phyloP scores from a whole-genome alignment of 345 rosid species.

The Psidium friedrichsthalianum region DNA sequence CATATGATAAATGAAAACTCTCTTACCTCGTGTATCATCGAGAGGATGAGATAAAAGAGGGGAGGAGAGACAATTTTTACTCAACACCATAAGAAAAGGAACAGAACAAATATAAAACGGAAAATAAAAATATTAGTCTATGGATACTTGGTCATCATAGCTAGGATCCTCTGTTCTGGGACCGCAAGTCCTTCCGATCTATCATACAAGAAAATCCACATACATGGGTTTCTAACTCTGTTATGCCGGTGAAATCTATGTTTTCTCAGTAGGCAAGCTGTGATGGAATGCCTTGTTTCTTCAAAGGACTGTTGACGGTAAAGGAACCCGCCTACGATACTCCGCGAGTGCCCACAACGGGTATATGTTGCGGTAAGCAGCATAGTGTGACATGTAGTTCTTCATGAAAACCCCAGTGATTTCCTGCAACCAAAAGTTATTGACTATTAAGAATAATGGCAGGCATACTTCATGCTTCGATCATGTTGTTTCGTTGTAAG shows the following conservation, averaged over 20 bases:
- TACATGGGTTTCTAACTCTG: neutral
- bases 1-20: too few species aligned
- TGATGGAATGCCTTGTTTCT: neutral
- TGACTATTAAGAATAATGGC: too few species aligned
- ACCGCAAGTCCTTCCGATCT: neutral
- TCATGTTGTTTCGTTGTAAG: too few species aligned
- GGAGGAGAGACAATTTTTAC: neutral
- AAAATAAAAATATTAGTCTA: neutral
- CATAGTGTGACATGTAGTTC: slow-evolving; percentile 31
- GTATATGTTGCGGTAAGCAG: slow-evolving; percentile 24
- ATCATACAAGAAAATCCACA: neutral
- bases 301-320: slow-evolving; percentile 5
- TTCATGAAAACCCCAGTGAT: slow-evolving; percentile 28
- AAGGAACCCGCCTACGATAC: slow-evolving; percentile 9
- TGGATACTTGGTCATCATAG: too few species aligned
- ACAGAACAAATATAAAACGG: neutral
- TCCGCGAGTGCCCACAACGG: slow-evolving; percentile 43
- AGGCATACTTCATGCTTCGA: too few species aligned
- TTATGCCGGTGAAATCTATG: neutral
- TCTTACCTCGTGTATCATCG: too few species aligned
- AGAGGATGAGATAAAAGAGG: too few species aligned
- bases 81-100: neutral
- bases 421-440: slow-evolving; percentile 13
- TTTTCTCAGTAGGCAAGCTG: neutral
- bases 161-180: neutral